Conservation (phyloP, 1,284 basidiomycete genomes). For the Apiotrichum brassicae region DNA sequence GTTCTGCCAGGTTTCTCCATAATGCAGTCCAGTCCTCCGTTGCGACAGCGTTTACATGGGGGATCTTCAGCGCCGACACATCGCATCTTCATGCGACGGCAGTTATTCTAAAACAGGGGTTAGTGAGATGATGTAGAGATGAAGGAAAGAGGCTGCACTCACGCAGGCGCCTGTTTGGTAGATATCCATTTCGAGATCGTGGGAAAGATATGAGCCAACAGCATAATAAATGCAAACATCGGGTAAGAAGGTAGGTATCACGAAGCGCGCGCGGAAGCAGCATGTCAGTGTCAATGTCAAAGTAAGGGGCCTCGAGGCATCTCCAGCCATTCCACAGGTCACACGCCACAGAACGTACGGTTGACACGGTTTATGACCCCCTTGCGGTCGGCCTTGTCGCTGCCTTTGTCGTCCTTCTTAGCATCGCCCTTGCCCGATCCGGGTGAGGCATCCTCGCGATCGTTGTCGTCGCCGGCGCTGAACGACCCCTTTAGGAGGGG, state of each 20-base stretch:
- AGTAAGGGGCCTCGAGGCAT: too few relatives aligned
- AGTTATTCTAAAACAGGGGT: constrained; percentile 34
- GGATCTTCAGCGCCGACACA: constrained; percentile 72
- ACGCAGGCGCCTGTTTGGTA: constrained; percentile 40
- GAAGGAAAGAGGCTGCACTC: constrained; percentile 6
- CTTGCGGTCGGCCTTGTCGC: constrained; percentile 27
- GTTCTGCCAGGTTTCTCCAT: constrained; percentile 83
- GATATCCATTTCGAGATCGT: background rate
- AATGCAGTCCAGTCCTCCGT: constrained; percentile 76
- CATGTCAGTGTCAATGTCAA: background rate
- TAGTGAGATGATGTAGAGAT: background rate
- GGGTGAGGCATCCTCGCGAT: background rate
- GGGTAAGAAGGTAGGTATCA: background rate
- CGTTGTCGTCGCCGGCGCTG: background rate
- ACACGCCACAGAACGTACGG: constrained; percentile 25
- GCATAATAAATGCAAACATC: background rate
- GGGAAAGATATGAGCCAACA: too few relatives aligned
- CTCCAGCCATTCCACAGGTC: too few relatives aligned
- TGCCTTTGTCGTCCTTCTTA: constrained; percentile 4
- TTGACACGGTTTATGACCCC: constrained; percentile 44
- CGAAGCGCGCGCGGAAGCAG: too few relatives aligned
- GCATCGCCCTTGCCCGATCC: background rate
- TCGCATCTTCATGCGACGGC: constrained; percentile 55
- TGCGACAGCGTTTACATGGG: constrained; percentile 82
- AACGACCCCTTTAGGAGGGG: too few relatives aligned